Conservation (phyloP, 2,329 filamentous ascomycete species). For the Xylaria sp. region DNA sequence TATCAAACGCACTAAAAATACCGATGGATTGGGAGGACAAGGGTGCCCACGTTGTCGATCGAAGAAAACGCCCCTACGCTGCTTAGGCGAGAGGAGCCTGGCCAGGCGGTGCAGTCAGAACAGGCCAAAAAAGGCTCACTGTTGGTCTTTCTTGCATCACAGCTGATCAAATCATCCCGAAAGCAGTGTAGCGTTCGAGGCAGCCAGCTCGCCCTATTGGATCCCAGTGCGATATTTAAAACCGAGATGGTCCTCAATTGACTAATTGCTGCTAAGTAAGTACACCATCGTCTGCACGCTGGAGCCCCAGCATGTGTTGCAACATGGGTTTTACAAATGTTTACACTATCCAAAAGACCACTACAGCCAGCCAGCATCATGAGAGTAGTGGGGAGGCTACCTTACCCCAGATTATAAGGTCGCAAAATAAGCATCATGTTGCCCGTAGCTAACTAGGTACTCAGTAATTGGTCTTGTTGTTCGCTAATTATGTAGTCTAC, state of each 20-base stretch:
- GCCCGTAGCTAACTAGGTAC: not conserved
- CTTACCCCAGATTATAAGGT: not conserved
- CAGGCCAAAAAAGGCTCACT: not conserved
- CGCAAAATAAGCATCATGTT: not conserved
- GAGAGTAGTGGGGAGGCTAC: not conserved
- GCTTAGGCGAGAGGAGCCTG: not conserved
- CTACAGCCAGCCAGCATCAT: not conserved
- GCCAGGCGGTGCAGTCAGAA: not conserved
- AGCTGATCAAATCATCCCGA: not conserved
- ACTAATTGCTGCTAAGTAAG: no score
- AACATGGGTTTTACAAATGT: not conserved
- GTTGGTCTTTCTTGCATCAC: not conserved
- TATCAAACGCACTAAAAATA: conserved; percentile 25
- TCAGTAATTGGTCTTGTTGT: not conserved
- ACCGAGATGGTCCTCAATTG: not conserved
- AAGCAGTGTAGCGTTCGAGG: not conserved
- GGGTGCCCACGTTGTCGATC: conserved; percentile 27
- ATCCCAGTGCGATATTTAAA: not conserved
- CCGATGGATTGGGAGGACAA: conserved; percentile 24
- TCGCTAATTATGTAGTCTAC: not conserved
- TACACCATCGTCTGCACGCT: conserved; percentile 2
- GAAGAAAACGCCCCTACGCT: conserved; percentile 2
- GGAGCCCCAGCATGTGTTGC: not conserved
- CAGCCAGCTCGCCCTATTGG: not conserved
- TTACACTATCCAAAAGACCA: not conserved